These are phyloP conservation scores for Trichophyton equinum DNA, from an alignment of 2,329 filamentous ascomycete genomes.

Conservation along the genomic window DNA sequence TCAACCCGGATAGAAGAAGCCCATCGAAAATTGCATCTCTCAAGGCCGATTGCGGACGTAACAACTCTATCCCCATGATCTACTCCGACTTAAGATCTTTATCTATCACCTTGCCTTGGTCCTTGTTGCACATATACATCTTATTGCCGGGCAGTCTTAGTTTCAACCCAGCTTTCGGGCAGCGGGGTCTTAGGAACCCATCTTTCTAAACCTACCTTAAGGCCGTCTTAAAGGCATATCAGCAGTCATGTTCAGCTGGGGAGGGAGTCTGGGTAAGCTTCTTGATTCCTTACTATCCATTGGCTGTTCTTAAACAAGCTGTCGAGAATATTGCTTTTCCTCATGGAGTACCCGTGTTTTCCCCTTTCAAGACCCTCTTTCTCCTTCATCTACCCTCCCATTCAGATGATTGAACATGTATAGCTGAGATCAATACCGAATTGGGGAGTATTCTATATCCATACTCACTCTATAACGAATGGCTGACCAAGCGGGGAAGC, in stretches of 20 bases:
- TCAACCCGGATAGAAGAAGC: neutral
- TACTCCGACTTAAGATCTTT: neutral
- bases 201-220: neutral
- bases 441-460: neutral
- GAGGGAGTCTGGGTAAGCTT: conserved; percentile 13
- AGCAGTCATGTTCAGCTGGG: conserved; percentile 14
- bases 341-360: neutral
- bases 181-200: neutral
- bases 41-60: neutral
- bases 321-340: neutral
- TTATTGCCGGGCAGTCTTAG: neutral
- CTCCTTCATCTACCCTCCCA: neutral
- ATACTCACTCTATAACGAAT: neutral
- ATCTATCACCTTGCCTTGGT: neutral
- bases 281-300: neutral
- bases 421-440: neutral
- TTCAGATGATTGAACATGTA: neutral
- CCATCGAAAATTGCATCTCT: neutral
- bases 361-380: neutral
- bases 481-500: neutral
- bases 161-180: neutral
- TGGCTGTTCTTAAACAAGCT: neutral
- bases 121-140: neutral
- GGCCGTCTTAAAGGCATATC: neutral
- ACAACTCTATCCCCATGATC: neutral